Evolutionary conservation across 768 basidiomycete genomes (phyloP), one percentile per base, ranked within the genome.

Genomic region (Mycena chlorophos): DNA sequence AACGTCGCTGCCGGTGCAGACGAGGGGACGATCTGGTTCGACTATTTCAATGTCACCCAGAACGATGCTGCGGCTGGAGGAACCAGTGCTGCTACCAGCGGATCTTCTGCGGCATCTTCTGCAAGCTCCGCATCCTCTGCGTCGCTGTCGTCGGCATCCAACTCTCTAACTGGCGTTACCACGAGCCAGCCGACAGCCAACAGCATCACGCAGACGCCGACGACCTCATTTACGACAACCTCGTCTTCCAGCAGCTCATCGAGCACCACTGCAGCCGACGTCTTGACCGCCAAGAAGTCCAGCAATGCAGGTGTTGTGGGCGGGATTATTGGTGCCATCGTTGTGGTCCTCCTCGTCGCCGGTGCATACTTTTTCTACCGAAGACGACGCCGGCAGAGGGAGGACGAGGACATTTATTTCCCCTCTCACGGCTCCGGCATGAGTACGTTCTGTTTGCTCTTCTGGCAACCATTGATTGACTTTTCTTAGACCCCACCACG

Each of bases 1-100:
- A 74, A 74, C 46, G 34, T 23, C 25, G 49, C 59, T 10, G 31
- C 49, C 5, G 59, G 62, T 29, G 61, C 67, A 1, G 62, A 62
- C 3, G 75, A 77, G 60, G 75, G 74, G 1, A 75, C 75, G 0
- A 65, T 77, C 20, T 75, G 75, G 75, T 75, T 75, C 54, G 75
- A 77, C 45, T 75, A 73, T 55, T 77, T 77, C 52, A 52, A 65
- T 13, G 68, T 71, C 2, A 63, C 55, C 2, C 25, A 42, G 6
- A 19, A 20, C 40, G 8, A 19, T 13, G 37, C 22, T 4, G 65
- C 64, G 26, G 63, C 65, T 30, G 31, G 61, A 20, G 52, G 60
- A 19, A 54, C 63, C n/a, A n/a, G n/a, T n/a, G n/a, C n/a, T n/a
- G n/a, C n/a, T n/a, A n/a, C n/a, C n/a, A n/a, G n/a, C 3, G 40